Evolutionary conservation across 2,329 filamentous ascomycete species (phyloP), one percentile per base, ranked within the genome.

Genomic region (Colletotrichum sp.): DNA sequence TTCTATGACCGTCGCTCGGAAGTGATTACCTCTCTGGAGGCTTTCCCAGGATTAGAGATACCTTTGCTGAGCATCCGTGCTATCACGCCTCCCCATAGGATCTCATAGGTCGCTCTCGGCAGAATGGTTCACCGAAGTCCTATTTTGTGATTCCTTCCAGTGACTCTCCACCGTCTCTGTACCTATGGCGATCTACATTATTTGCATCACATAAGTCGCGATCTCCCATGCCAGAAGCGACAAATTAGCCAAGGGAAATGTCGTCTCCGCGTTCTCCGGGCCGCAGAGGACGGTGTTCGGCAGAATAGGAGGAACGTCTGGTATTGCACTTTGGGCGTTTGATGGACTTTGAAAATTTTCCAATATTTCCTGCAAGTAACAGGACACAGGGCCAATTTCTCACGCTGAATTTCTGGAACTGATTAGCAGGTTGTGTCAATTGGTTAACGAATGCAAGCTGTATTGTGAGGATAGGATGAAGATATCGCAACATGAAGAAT

Each of bases 231-330:
- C 36, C 16, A 5, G 8, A 44, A n/a, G 36, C 16, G 36, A 44
- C 5, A 44, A 2, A n/a, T n/a, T 0, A 18, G 5, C 5, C 0
- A 44, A 44, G 39, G 18, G 4, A 3, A 10, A 12, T 44, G 18
- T 44, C 9, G 39, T 2, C 36, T 44, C 3, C 36, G 36, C 8
- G 36, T 18, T 44, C 16, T 44, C 16, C 36, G 16, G 8, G 5
- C 36, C 16, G 16, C 5, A 18, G 8, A n/a, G 8, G 8, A 18
- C 9, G 9, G 18, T n/a, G 39, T 5, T 8, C 39, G 8, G 16
- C 39, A 44, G 39, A 44, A 6, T 3, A n/a, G 39, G 18, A 5
- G 5, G 39, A 44, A 12, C 16, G 5, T 44, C 39, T n/a, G 5
- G 39, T 5, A 44, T 10, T 9, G 5, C 39, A 44, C 39, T 3